Conservation (phyloP, 2,329 filamentous ascomycete species). For the Celoporthe dispersa region DNA sequence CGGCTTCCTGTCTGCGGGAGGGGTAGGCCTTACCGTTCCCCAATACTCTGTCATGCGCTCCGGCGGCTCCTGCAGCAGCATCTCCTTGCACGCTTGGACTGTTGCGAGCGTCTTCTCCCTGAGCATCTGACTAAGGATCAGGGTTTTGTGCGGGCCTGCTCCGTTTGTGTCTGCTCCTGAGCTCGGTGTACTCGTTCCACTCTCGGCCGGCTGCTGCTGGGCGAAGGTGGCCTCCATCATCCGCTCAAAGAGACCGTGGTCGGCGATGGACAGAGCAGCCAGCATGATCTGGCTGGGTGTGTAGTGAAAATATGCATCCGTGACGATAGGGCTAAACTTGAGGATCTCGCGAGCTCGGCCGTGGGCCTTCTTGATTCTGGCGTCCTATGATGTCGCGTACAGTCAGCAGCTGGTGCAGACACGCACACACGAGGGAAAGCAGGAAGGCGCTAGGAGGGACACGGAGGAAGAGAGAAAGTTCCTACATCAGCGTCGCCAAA, state of each 20-base stretch:
- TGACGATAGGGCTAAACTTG: conserved; percentile 80
- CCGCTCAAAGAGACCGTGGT: conserved; percentile 62
- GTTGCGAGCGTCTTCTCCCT: conserved; percentile 35
- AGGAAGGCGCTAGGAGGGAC: not conserved
- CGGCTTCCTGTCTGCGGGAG: conserved; percentile 19
- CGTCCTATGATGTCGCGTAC: conserved; percentile 32
- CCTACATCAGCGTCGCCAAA: conserved; percentile 63
- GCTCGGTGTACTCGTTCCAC: conserved; percentile 33
- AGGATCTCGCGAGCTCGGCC: conserved; percentile 73
- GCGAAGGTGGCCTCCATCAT: conserved; percentile 49
- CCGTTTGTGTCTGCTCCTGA: conserved; percentile 23
- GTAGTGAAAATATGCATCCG: conserved; percentile 96
- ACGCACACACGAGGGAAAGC: not conserved
- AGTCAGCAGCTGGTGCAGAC: not conserved
- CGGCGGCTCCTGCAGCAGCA: conserved; percentile 61
- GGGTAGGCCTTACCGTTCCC: conserved; percentile 48
- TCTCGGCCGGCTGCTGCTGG: conserved; percentile 27
- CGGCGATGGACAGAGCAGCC: conserved; percentile 76
- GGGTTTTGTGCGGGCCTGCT: conserved; percentile 33
- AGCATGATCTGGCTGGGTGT: conserved; percentile 94
- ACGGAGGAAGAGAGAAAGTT: not conserved
- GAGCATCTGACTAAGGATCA: conserved; percentile 45
- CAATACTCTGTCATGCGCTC: conserved; percentile 60
- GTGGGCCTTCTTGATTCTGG: conserved; percentile 66
- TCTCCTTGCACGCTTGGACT: conserved; percentile 55